These are phyloP conservation scores for Physaria fendleri DNA, from an alignment of 345 rosid genomes.

Conservation along the genomic window DNA sequence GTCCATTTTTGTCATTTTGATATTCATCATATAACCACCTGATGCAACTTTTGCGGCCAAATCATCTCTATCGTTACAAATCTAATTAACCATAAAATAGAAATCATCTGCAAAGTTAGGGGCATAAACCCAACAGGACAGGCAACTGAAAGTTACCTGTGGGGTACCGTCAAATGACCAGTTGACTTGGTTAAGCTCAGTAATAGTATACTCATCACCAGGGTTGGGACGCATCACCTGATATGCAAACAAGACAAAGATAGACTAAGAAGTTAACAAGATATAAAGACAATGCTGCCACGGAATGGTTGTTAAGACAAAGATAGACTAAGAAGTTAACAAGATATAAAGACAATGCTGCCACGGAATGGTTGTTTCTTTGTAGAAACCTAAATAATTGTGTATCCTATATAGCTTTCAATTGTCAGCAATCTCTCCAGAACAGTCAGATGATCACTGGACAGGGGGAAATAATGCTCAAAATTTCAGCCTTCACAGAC, in stretches of 20 bases:
- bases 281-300: not conserved
- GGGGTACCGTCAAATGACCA: slow-evolving; percentile 62
- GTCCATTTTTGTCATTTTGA: not conserved
- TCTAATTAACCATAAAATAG: not conserved
- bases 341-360: not conserved
- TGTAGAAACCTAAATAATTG: not conserved
- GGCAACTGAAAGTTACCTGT: slow-evolving; percentile 35
- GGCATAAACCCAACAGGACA: not conserved
- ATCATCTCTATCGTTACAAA: not conserved
- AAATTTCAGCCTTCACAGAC: not conserved
- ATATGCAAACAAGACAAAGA: not conserved
- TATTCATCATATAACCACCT: not conserved
- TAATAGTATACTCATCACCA: slow-evolving; percentile 60
- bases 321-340: not conserved
- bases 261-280: not conserved
- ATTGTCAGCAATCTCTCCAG: not conserved
- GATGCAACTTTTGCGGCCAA: slow-evolving; percentile 3
- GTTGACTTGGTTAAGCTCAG: slow-evolving; percentile 60
- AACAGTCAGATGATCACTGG: not conserved
- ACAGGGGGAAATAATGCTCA: not conserved
- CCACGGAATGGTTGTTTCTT: not conserved
- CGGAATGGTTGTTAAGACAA: not conserved
- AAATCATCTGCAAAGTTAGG: not conserved
- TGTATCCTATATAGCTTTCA: slow-evolving; percentile 3
- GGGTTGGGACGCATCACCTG: slow-evolving; percentile 77